Base-by-base conservation (phyloP, 1,284 basidiomycete genomes). In the Schizophyllum commune region DNA sequence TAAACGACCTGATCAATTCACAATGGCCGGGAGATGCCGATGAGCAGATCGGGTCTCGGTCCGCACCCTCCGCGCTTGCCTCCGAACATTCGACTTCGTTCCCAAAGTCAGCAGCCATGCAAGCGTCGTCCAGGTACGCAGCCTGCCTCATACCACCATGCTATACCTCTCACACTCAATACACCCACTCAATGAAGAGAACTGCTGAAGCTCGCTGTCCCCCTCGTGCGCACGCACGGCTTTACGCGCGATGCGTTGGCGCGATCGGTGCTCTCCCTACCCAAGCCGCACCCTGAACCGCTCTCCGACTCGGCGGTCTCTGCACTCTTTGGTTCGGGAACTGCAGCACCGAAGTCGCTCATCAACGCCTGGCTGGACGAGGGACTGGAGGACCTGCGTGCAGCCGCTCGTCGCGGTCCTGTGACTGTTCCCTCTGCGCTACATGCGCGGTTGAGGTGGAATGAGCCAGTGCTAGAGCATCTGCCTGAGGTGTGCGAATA, bases 201-300 rank as follows among this genome's bases (percentile, higher is more conserved):
- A 47, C 74, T 90, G 2, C 71, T 92, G 9, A 79, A 81, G 65
- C 77, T 82, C 39, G 83, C 91, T 0, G 61, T 90, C 1, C 83
- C 86, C 5, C 78, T 90, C 22, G 78, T 91, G 55, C 72, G 70
- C 60, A 77, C 77, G 2, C 80, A 89, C 66, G 90, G 91, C 8
- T 92, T 92, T 71, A 86, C 88, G 6, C 82, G 88, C 22, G 75
- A 83, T 39, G 78, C 88, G 0, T 78, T 92, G n/a, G 79, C 90
- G 1, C 78, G 75, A 56, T 84, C 90, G 13, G 87, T 82, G 2
- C 77, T 89, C 79, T 84, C 5, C 65, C 71, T 67, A 52, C 77
- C 80, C 5, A 65, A 70, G 63, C 70, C 70, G 0, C 84, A 85
- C 66, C 21, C 77, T 1, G 74, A 80, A 63, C 87, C 88, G 4